phyloP scores from a whole-genome alignment of 768 basidiomycete genomes.

The Mycena metata region DNA sequence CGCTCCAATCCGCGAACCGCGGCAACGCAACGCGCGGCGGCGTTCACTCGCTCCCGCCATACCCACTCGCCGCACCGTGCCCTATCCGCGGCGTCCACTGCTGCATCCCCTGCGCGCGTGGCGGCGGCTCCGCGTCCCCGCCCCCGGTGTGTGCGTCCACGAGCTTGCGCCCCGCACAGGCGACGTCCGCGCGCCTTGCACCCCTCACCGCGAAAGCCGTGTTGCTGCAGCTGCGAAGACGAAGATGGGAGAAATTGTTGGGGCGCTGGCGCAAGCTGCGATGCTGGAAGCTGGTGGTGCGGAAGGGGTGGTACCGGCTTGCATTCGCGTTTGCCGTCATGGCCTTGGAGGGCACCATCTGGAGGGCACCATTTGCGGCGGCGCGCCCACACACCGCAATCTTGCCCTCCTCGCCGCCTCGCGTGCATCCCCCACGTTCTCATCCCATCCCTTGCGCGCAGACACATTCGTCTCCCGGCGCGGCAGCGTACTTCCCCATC shows the following conservation, averaged over 20 bases:
- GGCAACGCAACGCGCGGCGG: conserved; percentile 37
- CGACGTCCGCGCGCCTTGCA: conserved; percentile 38
- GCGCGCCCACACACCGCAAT: conserved; percentile 9
- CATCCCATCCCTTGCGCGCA: neutral
- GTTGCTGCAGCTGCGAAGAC: no score
- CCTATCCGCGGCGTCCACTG: neutral
- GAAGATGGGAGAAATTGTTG: neutral
- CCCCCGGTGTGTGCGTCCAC: conserved; percentile 4
- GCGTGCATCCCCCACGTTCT: neutral
- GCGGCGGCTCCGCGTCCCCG: conserved; percentile 15
- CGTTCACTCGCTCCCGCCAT: no score
- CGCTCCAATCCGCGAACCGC: conserved; percentile 36
- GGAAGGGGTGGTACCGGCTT: neutral
- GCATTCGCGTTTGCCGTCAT: no score
- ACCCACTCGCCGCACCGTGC: neutral
- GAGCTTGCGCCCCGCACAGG: conserved; percentile 25
- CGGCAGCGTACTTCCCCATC: neutral
- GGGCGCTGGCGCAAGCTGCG: no score
- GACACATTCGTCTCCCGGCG: neutral
- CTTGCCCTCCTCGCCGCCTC: conserved; percentile 32
- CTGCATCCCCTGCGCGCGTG: conserved; percentile 10
- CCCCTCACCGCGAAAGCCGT: conserved; percentile 38
- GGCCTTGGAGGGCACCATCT: no score
- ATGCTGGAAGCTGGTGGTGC: neutral
- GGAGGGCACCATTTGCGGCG: no score